Evolutionary conservation across 2,329 filamentous ascomycete species (phyloP), one percentile per base, ranked within the genome.

Genomic region (Phialocephala subalpina): DNA sequence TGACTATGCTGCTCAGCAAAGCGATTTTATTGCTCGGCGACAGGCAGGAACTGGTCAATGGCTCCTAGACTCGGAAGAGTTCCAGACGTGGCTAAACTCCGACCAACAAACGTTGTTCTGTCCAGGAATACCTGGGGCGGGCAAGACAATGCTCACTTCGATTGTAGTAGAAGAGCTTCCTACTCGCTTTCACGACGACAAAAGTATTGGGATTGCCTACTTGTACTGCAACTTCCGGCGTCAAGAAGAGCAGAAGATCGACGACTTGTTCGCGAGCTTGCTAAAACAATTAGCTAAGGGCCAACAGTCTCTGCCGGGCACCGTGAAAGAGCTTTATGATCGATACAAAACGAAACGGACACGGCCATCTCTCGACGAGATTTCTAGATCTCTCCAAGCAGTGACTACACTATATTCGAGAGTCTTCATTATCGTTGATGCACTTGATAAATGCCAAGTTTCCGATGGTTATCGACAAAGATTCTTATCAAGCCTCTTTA

Each of bases 141-240:
- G n/a, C 0, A 86, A 85, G 70, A 84, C 82, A 0, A 81, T 83
- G 6, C 61, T 82, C 0, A 72, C 80, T 0, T 78, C 82, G 0
- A 77, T 79, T 12, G 77, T 82, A 0, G 69, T 85, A 0, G 76
- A 84, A 1, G 12, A 83, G n/a, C 73, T 86, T 1, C n/a, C 18
- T 4, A 60, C 33, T 1, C 47, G 27, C 1, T 77, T 75, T 53
- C 8, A 62, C 0, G 63, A 73, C 1, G 67, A 77, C 35, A 33
- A 5, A 20, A 35, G 2, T 20, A 60, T 65, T 60, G 58, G 61
- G 2, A 62, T 67, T 58, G 65, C 65, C 3, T 33, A 1, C n/a
- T n/a, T n/a, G n/a, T n/a, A n/a, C n/a, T n/a, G n/a, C n/a, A n/a
- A n/a, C n/a, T n/a, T n/a, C n/a, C 20, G 3, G 47, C 7, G 47